These are phyloP conservation scores for Cajanus cajan DNA, from an alignment of 306 rosid genomes.

Conservation along the genomic window DNA sequence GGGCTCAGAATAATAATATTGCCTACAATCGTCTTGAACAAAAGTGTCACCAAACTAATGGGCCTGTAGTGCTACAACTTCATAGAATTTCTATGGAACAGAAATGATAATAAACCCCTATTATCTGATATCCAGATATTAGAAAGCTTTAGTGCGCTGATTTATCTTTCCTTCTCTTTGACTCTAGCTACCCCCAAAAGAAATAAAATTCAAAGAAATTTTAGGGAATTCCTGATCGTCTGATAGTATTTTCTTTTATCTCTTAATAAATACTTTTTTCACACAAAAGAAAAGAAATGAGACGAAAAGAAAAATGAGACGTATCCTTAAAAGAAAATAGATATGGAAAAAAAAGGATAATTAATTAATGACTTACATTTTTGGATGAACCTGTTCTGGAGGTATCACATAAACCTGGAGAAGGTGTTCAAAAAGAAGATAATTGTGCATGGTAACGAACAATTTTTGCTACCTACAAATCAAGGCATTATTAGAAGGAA, in stretches of 20 bases:
- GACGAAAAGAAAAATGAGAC: not conserved
- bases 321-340: not conserved
- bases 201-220: no score
- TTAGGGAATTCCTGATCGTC: not conserved
- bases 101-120: not conserved
- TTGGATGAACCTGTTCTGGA: constrained; percentile 69
- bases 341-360: no score
- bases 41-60: not conserved
- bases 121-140: not conserved
- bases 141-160: not conserved
- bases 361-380: constrained; percentile 58
- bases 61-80: not conserved
- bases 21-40: not conserved
- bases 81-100: not conserved
- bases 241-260: not conserved
- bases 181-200: no score
- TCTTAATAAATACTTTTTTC: not conserved
- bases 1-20: not conserved
- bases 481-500: constrained; percentile 15
- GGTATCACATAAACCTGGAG: constrained; percentile 72
- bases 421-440: constrained; percentile 75
- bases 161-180: no score
- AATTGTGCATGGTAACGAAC: constrained; percentile 91
- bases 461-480: constrained; percentile 75
- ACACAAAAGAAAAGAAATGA: not conserved